Percentiles rank a stretch among this genome's conserved stretches.
These are phyloP conservation scores for Blastocrithidia nonstop DNA, from an alignment of 208 protist species.

Conservation along the genomic window DNA sequence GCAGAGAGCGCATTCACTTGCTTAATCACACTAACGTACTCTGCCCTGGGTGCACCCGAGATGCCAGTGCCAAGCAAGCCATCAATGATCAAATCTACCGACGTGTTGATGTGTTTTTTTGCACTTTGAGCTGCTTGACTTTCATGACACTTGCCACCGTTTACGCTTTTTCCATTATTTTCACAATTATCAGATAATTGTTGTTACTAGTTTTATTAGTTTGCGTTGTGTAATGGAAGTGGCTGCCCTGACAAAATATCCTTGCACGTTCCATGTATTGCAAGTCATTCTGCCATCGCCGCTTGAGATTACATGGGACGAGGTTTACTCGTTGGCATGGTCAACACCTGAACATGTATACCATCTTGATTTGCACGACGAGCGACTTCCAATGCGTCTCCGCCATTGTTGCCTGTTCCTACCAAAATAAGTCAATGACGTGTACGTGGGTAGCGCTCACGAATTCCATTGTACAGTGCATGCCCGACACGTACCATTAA, in stretches of 20 bases:
- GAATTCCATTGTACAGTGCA: conserved; percentile 33
- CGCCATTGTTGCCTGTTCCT: conserved; percentile 77
- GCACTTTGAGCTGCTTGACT: too few species aligned
- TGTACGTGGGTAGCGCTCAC: conserved; percentile 13
- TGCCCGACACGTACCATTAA: conserved; percentile 56
- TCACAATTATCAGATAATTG: too few species aligned
- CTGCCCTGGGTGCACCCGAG: conserved; percentile 24
- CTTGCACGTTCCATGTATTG: conserved; percentile 9
- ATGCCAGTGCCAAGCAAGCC: conserved; percentile 69
- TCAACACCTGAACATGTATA: conserved; percentile 35
- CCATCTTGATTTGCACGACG: conserved; percentile 18
- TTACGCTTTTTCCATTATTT: too few species aligned
- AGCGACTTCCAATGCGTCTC: conserved; percentile 72
- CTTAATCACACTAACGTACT: conserved; percentile 43
- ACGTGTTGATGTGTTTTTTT: conserved; percentile 6
- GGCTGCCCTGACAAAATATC: conserved; percentile 2
- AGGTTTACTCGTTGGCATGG: conserved; percentile 25
- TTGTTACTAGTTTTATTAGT: too few species aligned
- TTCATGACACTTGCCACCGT: too few species aligned
- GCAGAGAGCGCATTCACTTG: conserved; percentile 30
- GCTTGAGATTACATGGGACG: conserved; percentile 38
- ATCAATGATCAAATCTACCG: conserved; percentile 64
- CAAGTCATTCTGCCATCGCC: conserved; percentile 23
- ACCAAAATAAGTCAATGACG: conserved; percentile 55
- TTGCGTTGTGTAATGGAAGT: neutral